Evolutionary conservation across 2,329 filamentous ascomycete genomes (phyloP).

Genomic region (Aspergillus pseudoviridinutans): DNA sequence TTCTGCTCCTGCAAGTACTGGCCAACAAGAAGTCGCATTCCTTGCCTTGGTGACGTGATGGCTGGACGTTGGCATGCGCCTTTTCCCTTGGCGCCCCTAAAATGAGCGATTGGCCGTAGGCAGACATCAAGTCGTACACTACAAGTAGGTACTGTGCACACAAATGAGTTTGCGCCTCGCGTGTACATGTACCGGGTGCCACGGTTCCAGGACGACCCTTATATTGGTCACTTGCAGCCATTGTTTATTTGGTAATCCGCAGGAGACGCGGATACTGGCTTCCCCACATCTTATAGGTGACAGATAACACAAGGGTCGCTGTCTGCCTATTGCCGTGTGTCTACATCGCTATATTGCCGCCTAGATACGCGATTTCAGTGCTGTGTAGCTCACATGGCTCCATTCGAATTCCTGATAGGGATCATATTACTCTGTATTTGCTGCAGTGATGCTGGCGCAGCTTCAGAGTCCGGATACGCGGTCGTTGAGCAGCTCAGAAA

Average conservation of each 20-base stretch:
- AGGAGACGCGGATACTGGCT: not conserved
- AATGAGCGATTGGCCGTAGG: not conserved
- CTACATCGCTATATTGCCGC: not conserved
- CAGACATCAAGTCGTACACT: not conserved
- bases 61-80: not conserved
- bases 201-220: not conserved
- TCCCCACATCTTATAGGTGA: too few relatives aligned
- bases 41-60: not conserved
- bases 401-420: slow-evolving; percentile 2
- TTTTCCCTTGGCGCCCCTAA: not conserved
- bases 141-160: not conserved
- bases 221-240: too few relatives aligned
- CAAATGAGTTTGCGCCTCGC: not conserved
- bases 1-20: not conserved
- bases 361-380: not conserved
- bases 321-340: not conserved
- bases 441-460: slow-evolving; percentile 1
- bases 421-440: slow-evolving; percentile 11
- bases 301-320: not conserved
- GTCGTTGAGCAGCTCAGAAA: slow-evolving; percentile 27
- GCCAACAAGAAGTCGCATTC: not conserved
- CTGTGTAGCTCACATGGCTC: slow-evolving; percentile 5
- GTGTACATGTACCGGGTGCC: not conserved
- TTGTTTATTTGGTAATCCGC: not conserved
- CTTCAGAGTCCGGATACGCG: slow-evolving; percentile 9